Conservation (phyloP, 306 rosid species). For the Vachellia pachyceras region DNA sequence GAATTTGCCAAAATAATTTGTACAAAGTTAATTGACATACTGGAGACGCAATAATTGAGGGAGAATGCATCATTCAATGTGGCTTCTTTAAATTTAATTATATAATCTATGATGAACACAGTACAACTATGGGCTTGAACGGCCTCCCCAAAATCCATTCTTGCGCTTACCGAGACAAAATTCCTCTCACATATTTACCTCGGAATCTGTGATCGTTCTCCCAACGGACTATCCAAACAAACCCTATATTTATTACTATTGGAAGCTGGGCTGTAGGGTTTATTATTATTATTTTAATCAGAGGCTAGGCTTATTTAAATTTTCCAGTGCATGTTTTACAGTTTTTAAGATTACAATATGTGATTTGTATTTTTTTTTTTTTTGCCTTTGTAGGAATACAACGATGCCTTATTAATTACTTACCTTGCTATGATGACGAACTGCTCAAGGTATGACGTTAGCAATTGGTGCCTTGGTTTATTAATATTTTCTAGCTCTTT, state of each 20-base stretch:
- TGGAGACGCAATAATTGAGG: background rate
- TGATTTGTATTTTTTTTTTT: background rate
- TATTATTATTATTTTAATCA: background rate
- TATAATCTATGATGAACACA: background rate
- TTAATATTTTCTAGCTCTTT: background rate
- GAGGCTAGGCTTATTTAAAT: background rate
- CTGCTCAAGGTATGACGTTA: slow-evolving; percentile 82
- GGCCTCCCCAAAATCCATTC: too few species aligned
- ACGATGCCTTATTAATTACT: slow-evolving; percentile 82
- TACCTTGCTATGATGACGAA: slow-evolving; percentile 95
- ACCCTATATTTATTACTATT: background rate
- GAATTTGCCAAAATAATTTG: background rate
- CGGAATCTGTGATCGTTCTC: too few species aligned
- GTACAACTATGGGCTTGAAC: too few species aligned
- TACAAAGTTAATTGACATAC: background rate
- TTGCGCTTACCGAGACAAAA: too few species aligned
- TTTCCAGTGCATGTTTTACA: slow-evolving; percentile 6
- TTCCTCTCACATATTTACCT: too few species aligned
- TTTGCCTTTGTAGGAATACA: slow-evolving; percentile 69
- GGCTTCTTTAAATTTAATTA: background rate
- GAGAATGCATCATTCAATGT: background rate
- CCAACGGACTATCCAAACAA: too few species aligned
- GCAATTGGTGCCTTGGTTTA: slow-evolving; percentile 23
- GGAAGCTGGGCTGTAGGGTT: slow-evolving; percentile 1
- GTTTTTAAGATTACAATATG: slow-evolving; percentile 20